phyloP scores from a whole-genome alignment of 2,329 filamentous ascomycete species.

The Dactylellina parvicollis region DNA sequence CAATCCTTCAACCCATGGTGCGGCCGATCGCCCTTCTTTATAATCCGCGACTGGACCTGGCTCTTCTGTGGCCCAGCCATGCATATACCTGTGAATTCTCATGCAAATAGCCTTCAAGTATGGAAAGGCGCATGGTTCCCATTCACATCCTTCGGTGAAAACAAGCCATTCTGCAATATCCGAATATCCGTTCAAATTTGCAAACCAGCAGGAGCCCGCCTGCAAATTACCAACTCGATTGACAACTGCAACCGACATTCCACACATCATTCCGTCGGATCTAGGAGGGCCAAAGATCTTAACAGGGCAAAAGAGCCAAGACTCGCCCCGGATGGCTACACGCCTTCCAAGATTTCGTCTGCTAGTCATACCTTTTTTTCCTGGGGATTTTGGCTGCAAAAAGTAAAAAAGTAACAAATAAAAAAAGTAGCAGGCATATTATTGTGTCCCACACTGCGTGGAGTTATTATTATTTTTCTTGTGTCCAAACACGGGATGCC shows the following conservation, averaged over 20 bases:
- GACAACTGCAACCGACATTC: constrained; percentile 48
- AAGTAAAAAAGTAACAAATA: constrained; percentile 3
- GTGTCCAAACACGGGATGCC: background rate
- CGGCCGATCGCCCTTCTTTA: constrained; percentile 5
- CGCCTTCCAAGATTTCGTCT: background rate
- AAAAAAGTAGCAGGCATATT: constrained; percentile 3
- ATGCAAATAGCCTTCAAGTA: constrained; percentile 35
- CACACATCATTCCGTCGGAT: constrained; percentile 49
- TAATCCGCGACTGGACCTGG: constrained; percentile 8
- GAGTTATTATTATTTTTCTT: background rate
- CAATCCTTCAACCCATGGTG: background rate
- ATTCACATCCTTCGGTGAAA: constrained; percentile 4
- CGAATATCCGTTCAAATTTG: constrained; percentile 30
- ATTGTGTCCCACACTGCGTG: background rate
- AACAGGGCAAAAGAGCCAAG: constrained; percentile 30
- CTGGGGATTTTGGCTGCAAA: background rate
- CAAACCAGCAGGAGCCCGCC: constrained; percentile 7
- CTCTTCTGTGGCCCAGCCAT: background rate
- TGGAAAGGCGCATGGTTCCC: constrained; percentile 44
- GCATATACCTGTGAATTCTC: constrained; percentile 5
- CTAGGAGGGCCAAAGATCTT: constrained; percentile 29
- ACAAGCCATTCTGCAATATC: constrained; percentile 14
- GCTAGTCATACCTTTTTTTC: constrained; percentile 11
- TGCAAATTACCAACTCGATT: constrained; percentile 12
- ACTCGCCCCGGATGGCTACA: constrained; percentile 38